Base-by-base conservation (phyloP, 495 filamentous ascomycete genomes). In the Halenospora varia region DNA sequence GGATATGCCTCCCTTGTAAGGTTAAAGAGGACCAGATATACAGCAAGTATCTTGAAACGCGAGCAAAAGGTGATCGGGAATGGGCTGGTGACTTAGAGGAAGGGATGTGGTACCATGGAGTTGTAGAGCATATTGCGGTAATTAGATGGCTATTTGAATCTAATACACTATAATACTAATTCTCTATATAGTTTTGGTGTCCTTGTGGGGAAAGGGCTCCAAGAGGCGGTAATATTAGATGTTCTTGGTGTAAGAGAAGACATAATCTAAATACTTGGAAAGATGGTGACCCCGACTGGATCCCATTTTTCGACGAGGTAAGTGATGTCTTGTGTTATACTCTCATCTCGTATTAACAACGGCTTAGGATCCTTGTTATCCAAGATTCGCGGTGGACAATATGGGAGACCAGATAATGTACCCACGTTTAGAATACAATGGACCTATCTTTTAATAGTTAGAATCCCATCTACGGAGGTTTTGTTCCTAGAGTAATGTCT, bases 1-100 rank as follows among this genome's bases (percentile, higher is more conserved):
- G 63, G 63, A 66, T 66, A 15, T 66, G 63, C 35, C n/a, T 40
- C 19, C 53, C 39, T 44, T 62, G 63, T 29, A 55, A 26, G 48
- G 24, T 41, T 22, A 24, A 66, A 39, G 63, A 62, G 53, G 42
- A 45, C 0, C 2, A 48, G 1, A 6, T 23, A 22, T 18, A 53
- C n/a, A 1, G 1, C 25, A 23, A 53, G 26, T 60, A 53, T 25
- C 25, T 2, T 24, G 24, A 41, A 24, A 40, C 25, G n/a, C 50
- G 57, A 19, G 48, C 50, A 22, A 24, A 54, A 42, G 9, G 13
- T 25, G 47, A 41, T 9, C 2, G 18, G 48, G 29, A 9, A 24
- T 35, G 4, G 10, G 19, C 24, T 35, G 20, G 11, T 22, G 56
- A 52, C 3, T 2, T 23, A 10, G 2, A 47, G 9, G 50, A 60